Conservation (phyloP, 106 monocot genomes). For the Chionographis japonica region DNA sequence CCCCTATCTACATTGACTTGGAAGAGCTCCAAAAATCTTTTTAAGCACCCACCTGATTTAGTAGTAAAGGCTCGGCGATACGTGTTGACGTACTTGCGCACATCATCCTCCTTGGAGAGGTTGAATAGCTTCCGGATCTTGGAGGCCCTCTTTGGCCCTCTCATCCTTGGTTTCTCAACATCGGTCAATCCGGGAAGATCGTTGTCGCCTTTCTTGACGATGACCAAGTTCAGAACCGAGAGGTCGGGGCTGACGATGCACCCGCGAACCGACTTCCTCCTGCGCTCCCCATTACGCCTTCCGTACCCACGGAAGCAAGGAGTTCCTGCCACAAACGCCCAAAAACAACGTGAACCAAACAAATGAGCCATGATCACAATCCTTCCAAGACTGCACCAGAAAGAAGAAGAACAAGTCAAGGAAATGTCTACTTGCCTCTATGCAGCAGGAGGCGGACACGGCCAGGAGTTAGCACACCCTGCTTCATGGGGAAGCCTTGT, state of each 20-base stretch:
- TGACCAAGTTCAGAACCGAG: slow-evolving; percentile 43
- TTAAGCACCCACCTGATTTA: slow-evolving; percentile 11
- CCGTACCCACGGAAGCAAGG: slow-evolving; percentile 51
- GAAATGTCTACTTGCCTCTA: slow-evolving; percentile 28
- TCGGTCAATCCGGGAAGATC: slow-evolving; percentile 61
- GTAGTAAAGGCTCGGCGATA: slow-evolving; percentile 66
- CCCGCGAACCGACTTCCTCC: slow-evolving; percentile 74
- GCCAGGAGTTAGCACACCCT: slow-evolving; percentile 68
- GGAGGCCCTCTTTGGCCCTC: slow-evolving; percentile 60
- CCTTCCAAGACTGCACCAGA: too few relatives aligned
- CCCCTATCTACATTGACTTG: too few relatives aligned
- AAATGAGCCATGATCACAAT: neutral
- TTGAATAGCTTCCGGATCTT: slow-evolving; percentile 65
- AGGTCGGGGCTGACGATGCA: slow-evolving; percentile 72
- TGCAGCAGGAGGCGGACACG: slow-evolving; percentile 61
- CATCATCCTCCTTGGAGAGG: slow-evolving; percentile 67
- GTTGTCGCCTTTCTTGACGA: slow-evolving; percentile 56
- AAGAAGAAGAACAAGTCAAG: neutral
- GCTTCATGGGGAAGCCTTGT: slow-evolving; percentile 79
- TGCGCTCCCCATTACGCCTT: slow-evolving; percentile 68
- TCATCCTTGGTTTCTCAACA: slow-evolving; percentile 64
- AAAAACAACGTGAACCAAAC: slow-evolving; percentile 3
- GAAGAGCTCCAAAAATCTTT: too few relatives aligned
- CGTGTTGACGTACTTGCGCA: slow-evolving; percentile 77
- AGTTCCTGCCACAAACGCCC: slow-evolving; percentile 11